A percentile compares a stretch with the other conserved stretches of the same genome.
phyloP scores from a whole-genome alignment of 2,329 filamentous ascomycete genomes.

The Chaetoscypha palmicola region DNA sequence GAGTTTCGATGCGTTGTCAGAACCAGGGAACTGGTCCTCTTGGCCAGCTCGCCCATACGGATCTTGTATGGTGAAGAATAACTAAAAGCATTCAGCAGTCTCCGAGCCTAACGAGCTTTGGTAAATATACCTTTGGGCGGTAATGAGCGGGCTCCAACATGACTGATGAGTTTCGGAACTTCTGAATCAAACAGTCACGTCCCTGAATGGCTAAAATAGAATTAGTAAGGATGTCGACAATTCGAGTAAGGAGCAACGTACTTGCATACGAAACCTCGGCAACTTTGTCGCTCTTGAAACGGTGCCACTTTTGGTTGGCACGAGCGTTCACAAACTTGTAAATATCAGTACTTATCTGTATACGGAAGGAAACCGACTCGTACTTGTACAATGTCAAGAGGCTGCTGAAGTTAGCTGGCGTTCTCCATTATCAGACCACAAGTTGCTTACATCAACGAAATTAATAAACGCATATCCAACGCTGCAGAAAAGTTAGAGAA shows the following conservation, averaged over 20 bases:
- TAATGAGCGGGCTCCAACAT: slow-evolving; percentile 81
- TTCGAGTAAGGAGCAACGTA: slow-evolving; percentile 38
- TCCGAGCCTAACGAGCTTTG: too few species aligned
- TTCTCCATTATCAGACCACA: not conserved
- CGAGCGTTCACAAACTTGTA: slow-evolving; percentile 64
- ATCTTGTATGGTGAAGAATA: slow-evolving; percentile 47
- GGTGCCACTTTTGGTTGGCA: slow-evolving; percentile 69
- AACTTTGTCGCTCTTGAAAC: slow-evolving; percentile 75
- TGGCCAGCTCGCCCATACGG: slow-evolving; percentile 57
- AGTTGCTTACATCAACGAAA: slow-evolving; percentile 63
- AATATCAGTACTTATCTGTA: slow-evolving; percentile 23
- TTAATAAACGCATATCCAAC: slow-evolving; percentile 98
- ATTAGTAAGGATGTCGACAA: slow-evolving; percentile 26
- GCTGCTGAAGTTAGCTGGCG: slow-evolving; percentile 42
- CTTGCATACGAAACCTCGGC: slow-evolving; percentile 95
- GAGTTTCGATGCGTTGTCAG: slow-evolving; percentile 83
- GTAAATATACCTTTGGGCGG: slow-evolving; percentile 77
- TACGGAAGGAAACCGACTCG: slow-evolving; percentile 3
- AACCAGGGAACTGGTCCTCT: slow-evolving; percentile 68
- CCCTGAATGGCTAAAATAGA: slow-evolving; percentile 70
- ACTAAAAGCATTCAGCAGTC: slow-evolving; percentile 35
- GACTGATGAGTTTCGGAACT: slow-evolving; percentile 94
- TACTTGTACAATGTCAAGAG: slow-evolving; percentile 66
- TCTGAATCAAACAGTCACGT: slow-evolving; percentile 81
- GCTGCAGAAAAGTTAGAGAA: slow-evolving; percentile 44